These are phyloP conservation scores for Aspergillus luchuensis DNA, from an alignment of 2,329 filamentous ascomycete species.

Conservation along the genomic window DNA sequence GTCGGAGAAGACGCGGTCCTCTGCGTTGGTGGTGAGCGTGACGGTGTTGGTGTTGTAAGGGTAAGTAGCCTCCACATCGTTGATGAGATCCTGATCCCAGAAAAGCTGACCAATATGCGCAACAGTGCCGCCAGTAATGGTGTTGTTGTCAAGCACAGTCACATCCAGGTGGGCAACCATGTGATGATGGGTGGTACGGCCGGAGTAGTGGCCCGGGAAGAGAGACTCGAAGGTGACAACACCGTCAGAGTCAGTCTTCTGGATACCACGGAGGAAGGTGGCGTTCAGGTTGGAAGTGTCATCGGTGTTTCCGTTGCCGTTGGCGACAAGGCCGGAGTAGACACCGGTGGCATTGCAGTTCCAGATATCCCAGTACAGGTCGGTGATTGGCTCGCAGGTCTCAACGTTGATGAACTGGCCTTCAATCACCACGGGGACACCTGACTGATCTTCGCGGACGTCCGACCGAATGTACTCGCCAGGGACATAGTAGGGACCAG, in stretches of 20 bases:
- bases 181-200: conserved; percentile 36
- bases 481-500: conserved; percentile 50
- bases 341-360: conserved; percentile 36
- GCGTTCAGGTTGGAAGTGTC: conserved; percentile 38
- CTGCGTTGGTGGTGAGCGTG: conserved; percentile 16
- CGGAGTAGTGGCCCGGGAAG: conserved; percentile 49
- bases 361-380: conserved; percentile 41
- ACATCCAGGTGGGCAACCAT: conserved; percentile 33
- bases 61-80: conserved; percentile 48
- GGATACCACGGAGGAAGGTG: conserved; percentile 48
- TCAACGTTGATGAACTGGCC: conserved; percentile 43
- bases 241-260: conserved; percentile 45
- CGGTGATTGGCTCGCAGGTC: conserved; percentile 42
- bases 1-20: conserved; percentile 16
- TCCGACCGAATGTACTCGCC: conserved; percentile 43
- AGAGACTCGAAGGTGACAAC: conserved; percentile 45
- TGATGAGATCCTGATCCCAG: conserved; percentile 59
- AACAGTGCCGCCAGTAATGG: conserved; percentile 51
- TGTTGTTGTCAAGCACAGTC: conserved; percentile 30
- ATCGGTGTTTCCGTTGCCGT: conserved; percentile 28
- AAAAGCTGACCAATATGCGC: conserved; percentile 65
- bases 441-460: conserved; percentile 37
- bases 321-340: conserved; percentile 30
- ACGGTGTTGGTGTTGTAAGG: conserved; percentile 35
- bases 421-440: conserved; percentile 42